Conservation (phyloP, 768 basidiomycete genomes). For the Symmetrospora coprosmae region DNA sequence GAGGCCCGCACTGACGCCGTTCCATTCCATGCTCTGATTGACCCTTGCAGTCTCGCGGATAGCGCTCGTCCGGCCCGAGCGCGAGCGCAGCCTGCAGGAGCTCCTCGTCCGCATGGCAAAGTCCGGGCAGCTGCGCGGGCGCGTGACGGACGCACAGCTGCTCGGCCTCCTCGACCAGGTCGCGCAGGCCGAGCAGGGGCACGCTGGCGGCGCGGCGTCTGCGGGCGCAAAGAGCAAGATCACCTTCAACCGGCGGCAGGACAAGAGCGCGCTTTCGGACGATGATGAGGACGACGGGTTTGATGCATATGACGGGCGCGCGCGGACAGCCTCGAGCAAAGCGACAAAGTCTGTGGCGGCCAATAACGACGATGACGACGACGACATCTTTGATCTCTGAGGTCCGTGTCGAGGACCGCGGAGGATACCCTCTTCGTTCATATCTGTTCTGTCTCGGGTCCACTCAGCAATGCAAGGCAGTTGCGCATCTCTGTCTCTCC, state of each 20-base stretch:
- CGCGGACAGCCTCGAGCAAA: background rate
- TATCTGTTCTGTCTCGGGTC: no score
- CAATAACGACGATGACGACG: conserved; percentile 8
- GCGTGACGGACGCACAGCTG: conserved; percentile 64
- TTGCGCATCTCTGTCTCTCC: no score
- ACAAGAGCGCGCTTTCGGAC: conserved; percentile 6
- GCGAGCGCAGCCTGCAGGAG: conserved; percentile 64
- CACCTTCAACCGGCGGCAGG: conserved; percentile 11
- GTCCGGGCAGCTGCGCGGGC: conserved; percentile 60
- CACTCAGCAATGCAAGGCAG: no score
- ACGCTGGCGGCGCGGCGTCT: background rate
- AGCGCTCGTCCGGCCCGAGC: conserved; percentile 65
- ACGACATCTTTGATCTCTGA: conserved; percentile 19
- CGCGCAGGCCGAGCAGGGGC: background rate
- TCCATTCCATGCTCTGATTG: no score
- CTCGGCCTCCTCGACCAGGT: conserved; percentile 79
- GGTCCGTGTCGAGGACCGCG: background rate
- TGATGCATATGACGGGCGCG: background rate
- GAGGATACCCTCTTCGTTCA: no score
- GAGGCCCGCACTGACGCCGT: background rate
- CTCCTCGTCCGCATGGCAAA: conserved; percentile 71
- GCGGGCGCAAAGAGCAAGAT: conserved; percentile 8
- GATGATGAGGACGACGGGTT: conserved; percentile 19
- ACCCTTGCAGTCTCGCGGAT: conserved; percentile 70
- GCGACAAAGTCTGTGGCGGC: background rate